Evolutionary conservation across 1,284 basidiomycete genomes (phyloP), one percentile per base, ranked within the genome.

Genomic region (Ceratobasidium theobromae): DNA sequence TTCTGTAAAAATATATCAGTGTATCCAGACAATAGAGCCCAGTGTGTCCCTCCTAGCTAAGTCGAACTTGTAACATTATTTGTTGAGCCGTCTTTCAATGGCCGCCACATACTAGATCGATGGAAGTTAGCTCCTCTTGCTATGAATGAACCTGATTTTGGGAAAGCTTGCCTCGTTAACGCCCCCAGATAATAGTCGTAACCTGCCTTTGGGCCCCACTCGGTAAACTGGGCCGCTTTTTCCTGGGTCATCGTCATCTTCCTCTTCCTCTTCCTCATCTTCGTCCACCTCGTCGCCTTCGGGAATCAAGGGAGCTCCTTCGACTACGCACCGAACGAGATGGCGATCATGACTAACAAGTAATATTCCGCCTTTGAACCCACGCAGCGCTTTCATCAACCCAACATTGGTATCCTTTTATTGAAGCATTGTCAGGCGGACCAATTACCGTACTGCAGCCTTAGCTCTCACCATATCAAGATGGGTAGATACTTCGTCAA

Each of bases 401-500:
- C 84, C 84, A 58, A 81, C 76, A 53, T 89, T 85, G 0, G 86
- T 87, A 35, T 84, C 81, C 64, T 64, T 38, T 1, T 16, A 6
- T 11, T 11, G 5, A 21, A 21, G 12, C 18, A 6, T 38, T 11
- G 30, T 51, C 16, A 55, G 53, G 2, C 25, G 28, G 57, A 1
- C 11, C 16, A 3, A 23, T 1, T 16, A n/a, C 12, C 14, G 18
- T 28, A 1, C n/a, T 41, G n/a, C 16, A 9, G 11, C 3, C 8
- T 30, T 28, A 25, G 46, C 23, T 9, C 48, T 43, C 23, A 64
- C 60, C 60, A 81, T 79, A 73, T 90, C 88, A 38, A 90, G 76
- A 75, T 91, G 88, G 18, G 87, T 88, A 25, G 87, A 86, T 14
- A 86, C 82, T 73, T 88, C 87, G 72, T 89, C 86, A 28, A 86